Evolutionary conservation across 805 yeast genomes (phyloP).

Genomic region (Candida piceae): DNA sequence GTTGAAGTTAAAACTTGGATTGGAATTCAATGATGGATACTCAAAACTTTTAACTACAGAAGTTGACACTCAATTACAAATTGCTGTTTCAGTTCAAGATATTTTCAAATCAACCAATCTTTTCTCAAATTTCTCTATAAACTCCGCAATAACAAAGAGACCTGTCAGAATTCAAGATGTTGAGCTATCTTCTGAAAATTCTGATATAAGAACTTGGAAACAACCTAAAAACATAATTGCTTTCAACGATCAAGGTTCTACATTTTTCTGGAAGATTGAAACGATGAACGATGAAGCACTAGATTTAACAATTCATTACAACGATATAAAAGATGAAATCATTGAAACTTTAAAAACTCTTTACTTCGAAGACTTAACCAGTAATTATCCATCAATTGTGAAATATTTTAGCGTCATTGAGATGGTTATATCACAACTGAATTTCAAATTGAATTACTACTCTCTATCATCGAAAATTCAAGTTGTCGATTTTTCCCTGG

Average conservation of each 20-base stretch:
- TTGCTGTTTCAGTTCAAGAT: conserved; percentile 80
- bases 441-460: conserved; percentile 25
- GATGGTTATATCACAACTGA: conserved; percentile 15
- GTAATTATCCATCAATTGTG: conserved; percentile 7
- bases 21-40: conserved; percentile 17
- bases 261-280: conserved; percentile 52
- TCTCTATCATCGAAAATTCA: conserved; percentile 20
- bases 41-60: conserved; percentile 15
- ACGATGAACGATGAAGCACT: conserved; percentile 32
- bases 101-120: conserved; percentile 53
- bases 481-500: conserved; percentile 9
- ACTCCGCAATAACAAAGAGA: conserved; percentile 43
- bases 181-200: conserved; percentile 19
- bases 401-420: conserved; percentile 21
- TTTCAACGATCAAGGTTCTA: conserved; percentile 66
- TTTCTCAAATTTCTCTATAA: conserved; percentile 65
- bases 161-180: conserved; percentile 54
- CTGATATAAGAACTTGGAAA: conserved; percentile 24
- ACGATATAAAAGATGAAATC: conserved; percentile 45
- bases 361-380: conserved; percentile 13
- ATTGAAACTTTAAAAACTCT: conserved; percentile 18
- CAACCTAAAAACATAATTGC: conserved; percentile 41
- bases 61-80: conserved; percentile 49
- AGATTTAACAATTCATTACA: conserved; percentile 39
- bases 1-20: conserved; percentile 18